Evolutionary conservation across 2,329 filamentous ascomycete species (phyloP).

Genomic region (Fusarium sacchari): DNA sequence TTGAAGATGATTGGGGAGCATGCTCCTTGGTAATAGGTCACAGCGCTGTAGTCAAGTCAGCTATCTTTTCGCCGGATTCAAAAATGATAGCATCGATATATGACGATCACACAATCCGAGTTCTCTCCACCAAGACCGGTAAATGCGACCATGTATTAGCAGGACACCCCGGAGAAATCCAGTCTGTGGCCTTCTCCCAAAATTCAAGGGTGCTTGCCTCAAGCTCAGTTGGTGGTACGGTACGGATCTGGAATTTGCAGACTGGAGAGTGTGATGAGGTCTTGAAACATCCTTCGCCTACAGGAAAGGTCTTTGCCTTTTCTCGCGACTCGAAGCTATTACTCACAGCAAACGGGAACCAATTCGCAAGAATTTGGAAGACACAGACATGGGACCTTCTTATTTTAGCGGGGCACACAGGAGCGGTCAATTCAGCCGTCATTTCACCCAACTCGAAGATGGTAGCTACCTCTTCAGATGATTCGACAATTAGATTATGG

Average conservation of each 20-base stretch:
- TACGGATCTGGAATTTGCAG: background rate
- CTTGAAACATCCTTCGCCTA: accelerated
- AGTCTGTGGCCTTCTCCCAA: background rate
- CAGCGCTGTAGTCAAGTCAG: too few relatives aligned
- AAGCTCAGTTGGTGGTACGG: accelerated
- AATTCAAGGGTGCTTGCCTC: background rate
- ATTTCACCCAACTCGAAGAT: background rate
- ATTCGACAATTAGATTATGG: background rate
- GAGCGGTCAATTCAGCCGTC: background rate
- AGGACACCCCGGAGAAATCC: accelerated
- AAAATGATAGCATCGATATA: background rate
- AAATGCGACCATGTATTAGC: background rate
- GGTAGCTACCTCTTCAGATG: background rate
- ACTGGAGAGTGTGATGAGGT: background rate
- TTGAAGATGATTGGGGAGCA: background rate
- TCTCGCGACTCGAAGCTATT: background rate
- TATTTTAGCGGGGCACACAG: accelerated
- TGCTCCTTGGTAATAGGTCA: background rate
- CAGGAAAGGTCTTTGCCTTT: background rate
- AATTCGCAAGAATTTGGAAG: background rate
- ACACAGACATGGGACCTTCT: background rate
- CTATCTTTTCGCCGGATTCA: background rate
- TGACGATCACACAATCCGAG: accelerated
- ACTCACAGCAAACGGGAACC: accelerated
- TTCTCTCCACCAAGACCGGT: background rate